Base-by-base conservation (phyloP, 1,284 basidiomycete genomes). In the Coniferiporia weirii region DNA sequence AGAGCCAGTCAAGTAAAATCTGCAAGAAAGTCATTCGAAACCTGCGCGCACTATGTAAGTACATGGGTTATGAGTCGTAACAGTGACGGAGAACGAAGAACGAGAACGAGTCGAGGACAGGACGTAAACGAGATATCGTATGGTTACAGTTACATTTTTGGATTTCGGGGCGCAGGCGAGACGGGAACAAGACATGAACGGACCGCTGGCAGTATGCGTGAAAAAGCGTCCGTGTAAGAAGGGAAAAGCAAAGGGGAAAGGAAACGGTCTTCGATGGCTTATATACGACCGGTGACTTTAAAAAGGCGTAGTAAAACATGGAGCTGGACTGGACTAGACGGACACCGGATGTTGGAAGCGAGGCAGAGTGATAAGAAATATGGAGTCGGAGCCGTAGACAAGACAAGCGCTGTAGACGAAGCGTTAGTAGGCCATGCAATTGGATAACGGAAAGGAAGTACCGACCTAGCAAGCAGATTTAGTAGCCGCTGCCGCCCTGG, bases 401-500 rank as follows among this genome's bases (percentile, higher is more conserved):
- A 53, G 34, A 52, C 20, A 27, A 52, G 19, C 9, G 17, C 36
- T 36, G 22, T 22, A 20, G n/a, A 47, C 15, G 36, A 12, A 4
- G 7, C 13, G 20, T 19, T 1, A 43, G 35, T 52, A 8, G 38
- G 38, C 20, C 15, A n/a, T 4, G 15, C 34, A 3, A 3, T 35
- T 13, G 5, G 27, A 22, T 9, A 1, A n/a, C 34, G 6, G 17
- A 8, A 15, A 17, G 8, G n/a, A 13, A 22, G 9, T 7, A 48
- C 50, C 5, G 22, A 53, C 44, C 40, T 34, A 40, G 19, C 68
- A 17, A 20, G 19, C 35, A n/a, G 9, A 12, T 17, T 57, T 45
- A 61, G 54, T 61, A 61, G 19, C 60, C 60, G 35, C 54, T 50
- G n/a, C 75, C 74, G 40, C 69, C 70, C 72, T 67, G 48, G 44